A percentile compares a stretch with the other conserved stretches of the same genome.
Evolutionary conservation across 371 early-diverging fungal genomes (phyloP).

Genomic region (Rhizopus delemar): DNA sequence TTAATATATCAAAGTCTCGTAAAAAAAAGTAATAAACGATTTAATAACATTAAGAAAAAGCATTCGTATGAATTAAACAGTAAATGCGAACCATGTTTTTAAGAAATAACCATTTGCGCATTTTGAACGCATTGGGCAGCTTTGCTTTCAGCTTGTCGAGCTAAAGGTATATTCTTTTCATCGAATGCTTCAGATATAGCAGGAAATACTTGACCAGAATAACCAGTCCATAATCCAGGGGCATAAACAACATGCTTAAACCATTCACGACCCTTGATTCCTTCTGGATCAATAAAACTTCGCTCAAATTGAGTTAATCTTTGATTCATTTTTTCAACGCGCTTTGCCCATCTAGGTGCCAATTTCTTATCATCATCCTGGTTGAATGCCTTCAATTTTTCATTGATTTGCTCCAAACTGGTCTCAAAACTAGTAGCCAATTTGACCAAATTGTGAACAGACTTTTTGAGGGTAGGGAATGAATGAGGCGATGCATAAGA

Average conservation of each 20-base stretch:
- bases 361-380: conserved; percentile 13
- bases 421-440: conserved; percentile 15
- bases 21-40: background rate
- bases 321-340: conserved; percentile 35
- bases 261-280: conserved; percentile 57
- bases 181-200: conserved; percentile 54
- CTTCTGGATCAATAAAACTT: conserved; percentile 53
- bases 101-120: conserved; percentile 4
- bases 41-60: no score
- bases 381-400: conserved; percentile 18
- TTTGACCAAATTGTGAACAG: conserved; percentile 16
- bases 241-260: conserved; percentile 61
- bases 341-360: conserved; percentile 20
- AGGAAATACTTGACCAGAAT: conserved; percentile 51
- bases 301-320: conserved; percentile 51
- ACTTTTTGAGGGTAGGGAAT: conserved; percentile 23
- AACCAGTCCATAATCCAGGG: conserved; percentile 57
- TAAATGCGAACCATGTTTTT: background rate
- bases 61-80: no score
- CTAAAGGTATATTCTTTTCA: conserved; percentile 21
- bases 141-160: conserved; percentile 22
- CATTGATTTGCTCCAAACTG: conserved; percentile 12
- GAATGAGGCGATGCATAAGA: conserved; percentile 12
- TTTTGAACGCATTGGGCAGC: conserved; percentile 22
- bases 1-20: background rate